Percentiles rank a stretch among this genome's conserved stretches.
Evolutionary conservation across 768 basidiomycete genomes (phyloP).

Genomic region (Serendipita sp.): DNA sequence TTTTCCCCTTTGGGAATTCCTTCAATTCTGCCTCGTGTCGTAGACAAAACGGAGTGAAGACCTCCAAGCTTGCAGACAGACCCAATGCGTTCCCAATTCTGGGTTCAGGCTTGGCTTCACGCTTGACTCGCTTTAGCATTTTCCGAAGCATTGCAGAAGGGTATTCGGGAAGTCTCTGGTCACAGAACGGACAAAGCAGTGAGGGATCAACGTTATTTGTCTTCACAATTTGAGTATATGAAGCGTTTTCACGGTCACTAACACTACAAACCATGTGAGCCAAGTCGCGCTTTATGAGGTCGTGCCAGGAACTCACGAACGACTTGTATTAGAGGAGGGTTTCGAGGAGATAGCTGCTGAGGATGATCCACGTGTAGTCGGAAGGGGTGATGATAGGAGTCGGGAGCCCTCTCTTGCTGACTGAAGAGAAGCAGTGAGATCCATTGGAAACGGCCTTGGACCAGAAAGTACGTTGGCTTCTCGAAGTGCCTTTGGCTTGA

Average conservation of each 20-base stretch:
- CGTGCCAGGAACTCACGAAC: neutral
- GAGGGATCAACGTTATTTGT: slow-evolving; percentile 35
- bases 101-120: slow-evolving; percentile 42
- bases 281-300: neutral
- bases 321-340: no score
- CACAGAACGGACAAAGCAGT: slow-evolving; percentile 69
- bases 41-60: slow-evolving; percentile 56
- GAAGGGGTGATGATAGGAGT: no score
- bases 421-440: neutral
- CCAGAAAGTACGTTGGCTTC: neutral
- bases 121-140: slow-evolving; percentile 35
- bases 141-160: slow-evolving; percentile 44
- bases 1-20: slow-evolving; percentile 53
- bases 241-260: neutral
- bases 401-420: no score
- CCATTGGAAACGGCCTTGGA: neutral
- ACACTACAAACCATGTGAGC: neutral
- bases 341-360: neutral
- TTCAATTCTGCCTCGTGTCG: slow-evolving; percentile 64
- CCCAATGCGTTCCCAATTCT: slow-evolving; percentile 58
- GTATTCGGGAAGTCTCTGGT: slow-evolving; percentile 43
- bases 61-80: slow-evolving; percentile 32
- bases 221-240: neutral
- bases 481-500: no score
- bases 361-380: no score